A percentile compares a stretch with the other conserved stretches of the same genome.
Evolutionary conservation across 2,329 filamentous ascomycete genomes (phyloP).

Genomic region (Hypomyces rosellus): DNA sequence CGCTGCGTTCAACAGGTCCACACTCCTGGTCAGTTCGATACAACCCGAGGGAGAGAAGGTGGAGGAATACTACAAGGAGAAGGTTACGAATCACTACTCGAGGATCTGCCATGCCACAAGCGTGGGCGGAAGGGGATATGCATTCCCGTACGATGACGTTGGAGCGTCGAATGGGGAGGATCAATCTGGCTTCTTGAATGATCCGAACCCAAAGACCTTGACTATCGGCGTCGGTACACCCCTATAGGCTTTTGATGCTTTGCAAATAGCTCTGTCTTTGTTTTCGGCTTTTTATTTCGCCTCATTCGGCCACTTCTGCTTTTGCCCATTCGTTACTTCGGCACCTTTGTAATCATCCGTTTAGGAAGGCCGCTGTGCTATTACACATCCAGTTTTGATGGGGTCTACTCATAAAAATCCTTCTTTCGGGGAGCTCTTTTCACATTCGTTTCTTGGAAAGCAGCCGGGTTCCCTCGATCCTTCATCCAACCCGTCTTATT

Average conservation of each 20-base stretch:
- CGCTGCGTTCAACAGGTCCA: conserved; percentile 70
- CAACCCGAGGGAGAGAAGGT: conserved; percentile 48
- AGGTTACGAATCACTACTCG: conserved; percentile 60
- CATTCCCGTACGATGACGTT: conserved; percentile 68
- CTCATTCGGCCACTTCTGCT: too few species aligned
- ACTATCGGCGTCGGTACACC: conserved; percentile 49
- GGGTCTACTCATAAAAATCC: too few species aligned
- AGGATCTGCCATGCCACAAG: conserved; percentile 57
- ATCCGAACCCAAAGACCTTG: conserved; percentile 47
- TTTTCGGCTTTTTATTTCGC: too few species aligned
- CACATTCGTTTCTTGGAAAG: too few species aligned
- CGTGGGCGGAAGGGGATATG: conserved; percentile 57
- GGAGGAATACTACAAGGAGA: conserved; percentile 45
- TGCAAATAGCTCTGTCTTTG: too few species aligned
- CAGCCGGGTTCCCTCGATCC: too few species aligned
- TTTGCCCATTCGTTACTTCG: too few species aligned
- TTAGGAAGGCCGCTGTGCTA: too few species aligned
- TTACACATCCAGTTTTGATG: too few species aligned
- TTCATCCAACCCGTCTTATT: too few species aligned
- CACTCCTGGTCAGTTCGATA: conserved; percentile 47
- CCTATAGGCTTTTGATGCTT: conserved; percentile 6
- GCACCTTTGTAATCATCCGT: too few species aligned
- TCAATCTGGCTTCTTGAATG: conserved; percentile 57
- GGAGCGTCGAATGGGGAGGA: conserved; percentile 46
- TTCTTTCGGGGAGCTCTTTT: too few species aligned